Evolutionary conservation across 1,284 basidiomycete species (phyloP), one percentile per base, ranked within the genome.

Genomic region (Pisolithus thermaeus): DNA sequence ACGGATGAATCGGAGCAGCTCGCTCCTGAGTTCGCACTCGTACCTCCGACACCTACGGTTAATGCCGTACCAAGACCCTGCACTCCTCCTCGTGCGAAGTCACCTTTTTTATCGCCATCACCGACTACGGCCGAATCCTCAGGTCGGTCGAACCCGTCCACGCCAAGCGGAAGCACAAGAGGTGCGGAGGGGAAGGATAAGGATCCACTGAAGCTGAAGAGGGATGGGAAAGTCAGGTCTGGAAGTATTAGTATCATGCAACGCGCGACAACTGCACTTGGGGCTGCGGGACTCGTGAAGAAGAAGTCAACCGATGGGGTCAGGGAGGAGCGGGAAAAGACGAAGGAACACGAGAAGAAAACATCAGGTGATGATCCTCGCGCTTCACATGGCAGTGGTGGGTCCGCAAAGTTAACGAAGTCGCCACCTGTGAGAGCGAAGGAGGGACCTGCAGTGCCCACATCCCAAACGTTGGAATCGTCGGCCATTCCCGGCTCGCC

Each of bases 161-260:
- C 85, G 0, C 86, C 86, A 1, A 75, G 75, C 23, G 76, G 79
- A 14, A 81, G 78, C 55, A 50, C 77, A 51, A 80, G 42, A 25
- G 61, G 62, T 5, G 28, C 52, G 7, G 65, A 77, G 58, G 71
- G 72, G 50, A 75, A 73, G 57, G 78, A 79, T 35, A 72, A 69
- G 54, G 73, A 74, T 35, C 61, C 61, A n/a, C 64, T 68, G 23
- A 87, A 82, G 58, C 73, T 74, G 14, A 74, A 75, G 48, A 60
- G 68, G 42, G 68, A 64, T 3, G 65, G 74, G 49, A 93, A 92
- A 63, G 71, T 67, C 28, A 76, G 92, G 7, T 83, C 89, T 1
- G 87, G 89, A 5, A 94, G 92, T 52, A 87, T 96, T 50, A 94
- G 87, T 62, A 95, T 97, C 67, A 88, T 97, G 75, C 93, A 96